Percentiles rank a stretch among this genome's conserved stretches.
Conservation (phyloP, 2,329 filamentous ascomycete genomes). For the Hymenoscyphus repandus region DNA sequence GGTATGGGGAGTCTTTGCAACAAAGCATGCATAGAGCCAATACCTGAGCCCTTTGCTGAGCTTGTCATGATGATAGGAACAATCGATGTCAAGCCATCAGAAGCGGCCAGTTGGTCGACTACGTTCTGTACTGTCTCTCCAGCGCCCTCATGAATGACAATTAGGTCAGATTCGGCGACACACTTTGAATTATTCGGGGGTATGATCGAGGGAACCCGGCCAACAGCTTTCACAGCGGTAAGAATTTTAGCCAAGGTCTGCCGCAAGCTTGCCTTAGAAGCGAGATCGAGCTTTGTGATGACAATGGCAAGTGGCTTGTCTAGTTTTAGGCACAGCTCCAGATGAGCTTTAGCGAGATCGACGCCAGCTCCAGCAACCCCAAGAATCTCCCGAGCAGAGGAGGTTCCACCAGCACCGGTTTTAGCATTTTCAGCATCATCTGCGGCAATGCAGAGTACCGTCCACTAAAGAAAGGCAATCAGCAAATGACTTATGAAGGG, state of each 20-base stretch:
- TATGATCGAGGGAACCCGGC: constrained; percentile 71
- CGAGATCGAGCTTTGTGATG: constrained; percentile 87
- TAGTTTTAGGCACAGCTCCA: constrained; percentile 79
- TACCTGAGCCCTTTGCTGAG: constrained; percentile 76
- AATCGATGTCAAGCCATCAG: constrained; percentile 34
- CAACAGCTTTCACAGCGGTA: constrained; percentile 69
- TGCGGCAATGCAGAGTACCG: constrained; percentile 78
- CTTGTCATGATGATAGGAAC: constrained; percentile 89
- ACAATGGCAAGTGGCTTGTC: constrained; percentile 72
- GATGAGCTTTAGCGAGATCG: constrained; percentile 71
- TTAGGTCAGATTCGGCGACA: constrained; percentile 43
- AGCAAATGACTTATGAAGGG: too few relatives aligned
- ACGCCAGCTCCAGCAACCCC: constrained; percentile 51
- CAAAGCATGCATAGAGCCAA: constrained; percentile 76
- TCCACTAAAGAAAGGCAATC: constrained; percentile 48
- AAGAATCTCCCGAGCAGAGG: constrained; percentile 46
- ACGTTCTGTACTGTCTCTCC: constrained; percentile 52
- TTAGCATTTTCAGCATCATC: constrained; percentile 55
- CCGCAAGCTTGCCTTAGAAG: constrained; percentile 65
- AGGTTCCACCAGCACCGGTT: constrained; percentile 34
- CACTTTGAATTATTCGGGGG: constrained; percentile 48
- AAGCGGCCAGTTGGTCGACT: constrained; percentile 44
- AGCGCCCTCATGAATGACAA: constrained; percentile 51
- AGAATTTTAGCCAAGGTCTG: constrained; percentile 69
- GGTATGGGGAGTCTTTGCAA: constrained; percentile 71